These are phyloP conservation scores for Xylariaceae sp. DNA, from an alignment of 2,329 filamentous ascomycete species.

Conservation along the genomic window DNA sequence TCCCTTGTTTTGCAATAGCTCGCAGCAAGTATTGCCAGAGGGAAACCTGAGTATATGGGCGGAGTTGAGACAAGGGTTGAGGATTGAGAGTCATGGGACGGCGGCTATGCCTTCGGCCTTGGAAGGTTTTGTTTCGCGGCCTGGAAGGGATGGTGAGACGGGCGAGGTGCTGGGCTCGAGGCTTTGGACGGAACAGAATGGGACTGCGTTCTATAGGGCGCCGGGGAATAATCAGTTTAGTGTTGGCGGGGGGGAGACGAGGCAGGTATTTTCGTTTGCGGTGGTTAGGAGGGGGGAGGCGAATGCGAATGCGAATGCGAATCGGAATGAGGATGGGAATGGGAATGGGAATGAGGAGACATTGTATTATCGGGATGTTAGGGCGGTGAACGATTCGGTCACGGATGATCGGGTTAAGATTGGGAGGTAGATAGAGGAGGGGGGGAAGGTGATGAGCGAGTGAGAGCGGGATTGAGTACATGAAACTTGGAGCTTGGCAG, in stretches of 20 bases:
- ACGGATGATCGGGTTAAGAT: conserved; percentile 12
- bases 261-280: conserved; percentile 52
- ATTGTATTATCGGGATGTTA: conserved; percentile 54
- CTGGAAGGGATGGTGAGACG: conserved; percentile 18
- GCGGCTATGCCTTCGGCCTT: conserved; percentile 53
- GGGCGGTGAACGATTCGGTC: conserved; percentile 28
- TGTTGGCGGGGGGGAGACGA: conserved; percentile 49
- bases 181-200: conserved; percentile 50
- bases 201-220: conserved; percentile 51
- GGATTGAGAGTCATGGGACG: conserved; percentile 34
- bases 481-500: too few species aligned
- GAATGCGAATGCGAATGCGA: too few species aligned
- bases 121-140: conserved; percentile 45
- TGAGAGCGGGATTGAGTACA: too few species aligned
- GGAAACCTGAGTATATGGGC: conserved; percentile 44
- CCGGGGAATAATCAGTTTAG: conserved; percentile 41
- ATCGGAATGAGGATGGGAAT: too few species aligned
- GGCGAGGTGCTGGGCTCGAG: conserved; percentile 25
- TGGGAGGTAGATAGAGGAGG: background rate
- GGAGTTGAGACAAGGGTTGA: conserved; percentile 38
- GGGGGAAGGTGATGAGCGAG: background rate
- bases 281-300: conserved; percentile 32
- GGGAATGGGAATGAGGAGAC: conserved; percentile 27
- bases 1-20: conserved; percentile 54
- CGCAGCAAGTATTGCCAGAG: conserved; percentile 38